Evolutionary conservation across 2,329 filamentous ascomycete species (phyloP), one percentile per base, ranked within the genome.

Genomic region (Biscogniauxia sp.): DNA sequence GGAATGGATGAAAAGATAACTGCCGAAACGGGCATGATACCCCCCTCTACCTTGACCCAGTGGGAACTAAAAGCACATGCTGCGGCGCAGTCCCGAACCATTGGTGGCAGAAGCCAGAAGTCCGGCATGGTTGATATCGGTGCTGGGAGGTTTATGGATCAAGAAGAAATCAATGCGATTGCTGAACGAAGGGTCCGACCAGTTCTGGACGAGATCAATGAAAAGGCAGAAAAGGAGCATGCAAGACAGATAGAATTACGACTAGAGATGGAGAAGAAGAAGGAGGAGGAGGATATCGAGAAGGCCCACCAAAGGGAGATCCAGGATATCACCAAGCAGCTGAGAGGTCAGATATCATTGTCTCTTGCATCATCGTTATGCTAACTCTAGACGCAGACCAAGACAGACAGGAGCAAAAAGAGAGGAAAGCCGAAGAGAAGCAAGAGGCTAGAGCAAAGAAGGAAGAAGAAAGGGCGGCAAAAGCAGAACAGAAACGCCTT

Each of bases 1-100:
- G 85, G 84, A 50, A 93, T 97, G 81, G 94, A 98, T 62, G 87
- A 93, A 73, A 88, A 87, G 69, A 85, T 96, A 13, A 92, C 88
- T 66, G 82, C 85, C 15, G 84, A 94, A 57, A 94, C 90, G 1
- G 92, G 92, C 59, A 88, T 89, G 71, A 82, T 90, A 26, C 85
- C 87, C 0, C 86, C 89, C 13, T 83, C 86, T 1, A 85, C 89
- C 69, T 79, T 89, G 67, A 88, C 85, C 25, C 87, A 93, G 56
- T 96, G 92, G 92, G 92, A 96, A 68, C 77, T 85, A 55, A 91
- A 90, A 73, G 91, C 92, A 6, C 83, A 88, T 45, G 84, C 87
- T 55, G 83, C 87, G 20, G 91, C 91, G 3, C 82, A 89, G 67
- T 80, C 83, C 11, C 87, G 88, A 41, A 86, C 84, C 51, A 84